Evolutionary conservation across 257 asterid genomes (phyloP).

Genomic region (Cordia subcordata): DNA sequence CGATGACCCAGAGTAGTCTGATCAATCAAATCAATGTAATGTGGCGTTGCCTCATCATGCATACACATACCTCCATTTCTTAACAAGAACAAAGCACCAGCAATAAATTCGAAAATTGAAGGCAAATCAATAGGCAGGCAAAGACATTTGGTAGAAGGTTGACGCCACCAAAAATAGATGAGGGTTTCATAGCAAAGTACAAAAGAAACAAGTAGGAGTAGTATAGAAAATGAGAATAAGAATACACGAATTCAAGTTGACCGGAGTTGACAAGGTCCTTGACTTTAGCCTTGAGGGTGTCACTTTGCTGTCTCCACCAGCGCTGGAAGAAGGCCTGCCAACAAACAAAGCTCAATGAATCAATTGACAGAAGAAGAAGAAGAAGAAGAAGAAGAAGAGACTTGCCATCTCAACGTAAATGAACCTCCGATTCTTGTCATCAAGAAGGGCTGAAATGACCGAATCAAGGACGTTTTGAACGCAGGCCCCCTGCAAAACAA

Average conservation of each 20-base stretch:
- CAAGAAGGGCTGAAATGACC: slow-evolving; percentile 30
- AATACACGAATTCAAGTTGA: slow-evolving; percentile 79
- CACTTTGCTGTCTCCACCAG: slow-evolving; percentile 82
- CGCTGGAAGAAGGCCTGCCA: slow-evolving; percentile 70
- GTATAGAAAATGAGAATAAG: neutral
- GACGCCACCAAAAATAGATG: neutral
- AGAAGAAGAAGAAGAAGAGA: neutral
- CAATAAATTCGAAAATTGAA: neutral
- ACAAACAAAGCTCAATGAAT: neutral
- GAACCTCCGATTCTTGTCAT: slow-evolving; percentile 49
- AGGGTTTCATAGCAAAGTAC: neutral
- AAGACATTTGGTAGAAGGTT: neutral
- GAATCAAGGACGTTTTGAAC: slow-evolving; percentile 38
- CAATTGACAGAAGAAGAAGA: neutral
- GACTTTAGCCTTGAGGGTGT: slow-evolving; percentile 49
- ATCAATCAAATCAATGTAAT: slow-evolving; percentile 76
- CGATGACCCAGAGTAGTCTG: slow-evolving; percentile 79
- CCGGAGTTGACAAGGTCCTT: slow-evolving; percentile 60
- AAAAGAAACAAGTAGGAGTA: slow-evolving; percentile 1
- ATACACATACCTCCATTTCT: slow-evolving; percentile 89
- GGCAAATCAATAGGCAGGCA: neutral
- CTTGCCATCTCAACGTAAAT: slow-evolving; percentile 74
- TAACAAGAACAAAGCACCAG: slow-evolving; percentile 9
- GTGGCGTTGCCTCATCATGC: slow-evolving; percentile 90
- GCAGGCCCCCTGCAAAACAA: slow-evolving; percentile 27